Evolutionary conservation across 2,329 filamentous ascomycete genomes (phyloP), one percentile per base, ranked within the genome.

Genomic region (Colletotrichum magnum): DNA sequence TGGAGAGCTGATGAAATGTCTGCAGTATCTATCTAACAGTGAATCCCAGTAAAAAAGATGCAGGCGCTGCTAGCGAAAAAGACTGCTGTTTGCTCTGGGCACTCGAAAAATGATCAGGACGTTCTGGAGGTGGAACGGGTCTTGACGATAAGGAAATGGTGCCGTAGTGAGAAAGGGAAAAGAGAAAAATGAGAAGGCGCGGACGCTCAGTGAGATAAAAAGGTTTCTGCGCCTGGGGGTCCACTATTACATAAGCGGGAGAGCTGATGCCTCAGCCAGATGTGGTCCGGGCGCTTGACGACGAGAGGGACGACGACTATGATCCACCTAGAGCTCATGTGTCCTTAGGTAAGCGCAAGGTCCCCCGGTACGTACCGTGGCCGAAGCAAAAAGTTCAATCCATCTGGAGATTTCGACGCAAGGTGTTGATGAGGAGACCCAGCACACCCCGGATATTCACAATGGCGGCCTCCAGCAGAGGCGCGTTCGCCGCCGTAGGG

Each of bases 51-150:
- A 81, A 82, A 78, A 74, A 83, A 83, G 80, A 79, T 72, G 89
- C 93, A 94, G 94, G 93, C 92, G 92, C 93, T 90, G 94, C 93
- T 98, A 98, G 95, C 95, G 95, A 94, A 97, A 94, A 93, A 93
- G 92, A 92, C 92, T 93, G 92, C 91, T 84, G 72, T 79, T 83
- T 93, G 80, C 79, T 97, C 93, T 97, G 80, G 93, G 93, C 95
- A 96, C 90, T 85, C 83, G 83, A 90, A 82, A 88, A 96, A 97
- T 97, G 95, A 90, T 95, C 94, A 94, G 88, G 88, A 92, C 90
- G 88, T 90, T 88, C 87, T 92, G 88, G 89, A 85, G 83, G 81
- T 82, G 79, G 84, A 82, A 86, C 86, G 86, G 88, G 86, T 91
- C 89, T 90, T 94, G 94, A 95, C 89, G 95, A 97, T 98, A 98